These are phyloP conservation scores for Metarhizium humberi DNA, from an alignment of 2,329 filamentous ascomycete genomes.

Conservation along the genomic window DNA sequence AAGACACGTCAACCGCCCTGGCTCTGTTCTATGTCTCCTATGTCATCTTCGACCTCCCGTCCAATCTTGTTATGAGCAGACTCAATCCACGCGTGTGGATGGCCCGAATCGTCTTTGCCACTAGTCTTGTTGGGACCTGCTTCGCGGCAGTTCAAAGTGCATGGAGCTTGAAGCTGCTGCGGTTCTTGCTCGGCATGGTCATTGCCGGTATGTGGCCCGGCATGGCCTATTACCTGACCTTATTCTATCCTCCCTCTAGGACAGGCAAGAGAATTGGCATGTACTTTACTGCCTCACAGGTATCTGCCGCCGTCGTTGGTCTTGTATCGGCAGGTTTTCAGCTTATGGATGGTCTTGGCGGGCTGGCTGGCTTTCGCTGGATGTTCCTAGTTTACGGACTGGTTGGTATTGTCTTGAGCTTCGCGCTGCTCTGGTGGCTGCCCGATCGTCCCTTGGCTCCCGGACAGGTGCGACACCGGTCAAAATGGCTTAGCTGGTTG, in stretches of 20 bases:
- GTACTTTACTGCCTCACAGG: slow-evolving; percentile 82
- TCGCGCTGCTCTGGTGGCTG: slow-evolving; percentile 79
- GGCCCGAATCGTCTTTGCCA: slow-evolving; percentile 80
- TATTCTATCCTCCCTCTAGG: slow-evolving; percentile 82
- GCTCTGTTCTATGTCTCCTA: slow-evolving; percentile 90
- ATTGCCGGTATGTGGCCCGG: slow-evolving; percentile 94
- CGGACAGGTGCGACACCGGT: slow-evolving; percentile 46
- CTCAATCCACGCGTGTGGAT: slow-evolving; percentile 85
- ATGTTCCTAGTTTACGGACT: slow-evolving; percentile 89
- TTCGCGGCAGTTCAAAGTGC: slow-evolving; percentile 73
- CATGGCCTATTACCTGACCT: slow-evolving; percentile 85
- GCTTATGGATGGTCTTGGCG: slow-evolving; percentile 71
- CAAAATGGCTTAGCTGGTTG: slow-evolving; percentile 52
- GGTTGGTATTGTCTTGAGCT: slow-evolving; percentile 60
- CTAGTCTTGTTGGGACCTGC: slow-evolving; percentile 74
- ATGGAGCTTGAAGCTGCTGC: slow-evolving; percentile 83
- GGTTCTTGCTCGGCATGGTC: slow-evolving; percentile 76
- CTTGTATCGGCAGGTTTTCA: slow-evolving; percentile 88
- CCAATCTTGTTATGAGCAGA: slow-evolving; percentile 80
- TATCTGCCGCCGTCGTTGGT: slow-evolving; percentile 82
- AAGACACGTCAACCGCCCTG: slow-evolving; percentile 74
- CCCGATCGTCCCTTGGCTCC: slow-evolving; percentile 73
- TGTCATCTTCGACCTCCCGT: slow-evolving; percentile 80
- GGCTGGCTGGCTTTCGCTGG: slow-evolving; percentile 77
- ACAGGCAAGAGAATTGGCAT: slow-evolving; percentile 82